Evolutionary conservation across 2,329 filamentous ascomycete genomes (phyloP).

Genomic region (Chaetomiaceae sp.): DNA sequence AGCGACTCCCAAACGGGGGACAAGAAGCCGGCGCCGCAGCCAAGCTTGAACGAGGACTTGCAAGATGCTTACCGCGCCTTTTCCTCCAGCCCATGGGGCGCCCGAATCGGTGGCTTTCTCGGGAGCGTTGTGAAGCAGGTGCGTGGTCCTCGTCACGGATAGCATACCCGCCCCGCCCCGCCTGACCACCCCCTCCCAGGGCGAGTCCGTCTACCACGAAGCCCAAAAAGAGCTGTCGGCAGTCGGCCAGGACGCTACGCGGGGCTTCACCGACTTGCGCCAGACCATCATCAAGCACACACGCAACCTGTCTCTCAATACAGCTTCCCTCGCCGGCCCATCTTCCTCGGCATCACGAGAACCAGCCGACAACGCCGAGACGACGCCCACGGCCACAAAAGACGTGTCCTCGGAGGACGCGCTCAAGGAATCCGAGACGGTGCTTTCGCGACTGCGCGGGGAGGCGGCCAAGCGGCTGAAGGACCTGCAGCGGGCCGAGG

Average conservation of each 20-base stretch:
- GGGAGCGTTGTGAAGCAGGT: constrained; percentile 92
- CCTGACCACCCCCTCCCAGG: constrained; percentile 42
- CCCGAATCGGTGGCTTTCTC: constrained; percentile 80
- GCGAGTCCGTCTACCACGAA: constrained; percentile 78
- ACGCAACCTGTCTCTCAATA: constrained; percentile 64
- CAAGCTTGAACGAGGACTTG: constrained; percentile 76
- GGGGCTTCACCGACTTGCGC: constrained; percentile 69
- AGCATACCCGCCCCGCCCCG: not conserved
- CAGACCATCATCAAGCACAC: constrained; percentile 68
- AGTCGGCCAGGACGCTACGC: constrained; percentile 75
- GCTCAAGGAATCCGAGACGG: constrained; percentile 51
- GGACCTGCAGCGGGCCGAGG: constrained; percentile 86
- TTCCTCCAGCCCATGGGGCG: constrained; percentile 86
- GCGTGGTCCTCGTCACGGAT: constrained; percentile 26
- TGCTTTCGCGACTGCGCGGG: constrained; percentile 69
- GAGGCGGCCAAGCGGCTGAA: constrained; percentile 81
- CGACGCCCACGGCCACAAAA: constrained; percentile 44
- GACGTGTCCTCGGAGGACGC: constrained; percentile 41
- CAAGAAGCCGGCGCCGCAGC: constrained; percentile 40
- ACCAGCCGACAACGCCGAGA: constrained; percentile 29
- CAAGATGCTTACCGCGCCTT: constrained; percentile 95
- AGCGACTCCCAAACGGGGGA: constrained; percentile 34
- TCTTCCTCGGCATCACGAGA: constrained; percentile 30
- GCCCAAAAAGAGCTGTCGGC: constrained; percentile 78
- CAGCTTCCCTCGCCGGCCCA: constrained; percentile 30